Conservation (phyloP, 768 basidiomycete species). For the Gloeopeniophorella convolvens region DNA sequence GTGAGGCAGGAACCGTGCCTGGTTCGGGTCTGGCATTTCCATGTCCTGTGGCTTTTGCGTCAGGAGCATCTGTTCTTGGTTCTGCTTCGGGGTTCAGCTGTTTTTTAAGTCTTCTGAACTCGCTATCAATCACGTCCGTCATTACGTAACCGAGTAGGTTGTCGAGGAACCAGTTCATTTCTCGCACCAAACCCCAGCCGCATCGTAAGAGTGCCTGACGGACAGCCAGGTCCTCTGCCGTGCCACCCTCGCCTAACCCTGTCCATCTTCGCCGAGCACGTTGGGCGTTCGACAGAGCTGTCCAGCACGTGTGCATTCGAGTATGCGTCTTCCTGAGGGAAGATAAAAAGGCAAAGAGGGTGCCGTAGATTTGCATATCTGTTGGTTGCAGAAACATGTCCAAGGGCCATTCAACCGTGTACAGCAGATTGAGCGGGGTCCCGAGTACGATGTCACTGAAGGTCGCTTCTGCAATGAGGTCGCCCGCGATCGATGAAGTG, state of each 20-base stretch:
- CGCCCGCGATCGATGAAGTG: constrained; percentile 37
- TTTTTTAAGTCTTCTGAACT: constrained; percentile 66
- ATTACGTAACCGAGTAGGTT: constrained; percentile 77
- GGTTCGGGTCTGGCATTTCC: background rate
- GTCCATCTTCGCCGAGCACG: constrained; percentile 82
- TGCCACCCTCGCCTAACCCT: constrained; percentile 81
- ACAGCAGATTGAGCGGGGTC: constrained; percentile 64
- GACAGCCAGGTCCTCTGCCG: constrained; percentile 57
- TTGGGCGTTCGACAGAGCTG: constrained; percentile 78
- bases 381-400: constrained; percentile 80
- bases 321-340: constrained; percentile 81
- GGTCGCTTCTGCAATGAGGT: constrained; percentile 35
- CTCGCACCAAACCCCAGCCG: constrained; percentile 81
- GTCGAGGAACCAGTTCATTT: constrained; percentile 92
- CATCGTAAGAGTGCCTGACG: constrained; percentile 63
- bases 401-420: constrained; percentile 77
- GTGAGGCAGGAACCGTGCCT: constrained; percentile 24
- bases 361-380: constrained; percentile 68
- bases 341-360: constrained; percentile 76
- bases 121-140: constrained; percentile 85
- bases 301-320: constrained; percentile 76
- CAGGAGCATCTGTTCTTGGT: constrained; percentile 19
- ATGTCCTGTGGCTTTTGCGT: background rate
- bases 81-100: constrained; percentile 32
- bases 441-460: constrained; percentile 79